phyloP scores from a whole-genome alignment of 805 yeast species.

The Kluyveromyces aestuarii region DNA sequence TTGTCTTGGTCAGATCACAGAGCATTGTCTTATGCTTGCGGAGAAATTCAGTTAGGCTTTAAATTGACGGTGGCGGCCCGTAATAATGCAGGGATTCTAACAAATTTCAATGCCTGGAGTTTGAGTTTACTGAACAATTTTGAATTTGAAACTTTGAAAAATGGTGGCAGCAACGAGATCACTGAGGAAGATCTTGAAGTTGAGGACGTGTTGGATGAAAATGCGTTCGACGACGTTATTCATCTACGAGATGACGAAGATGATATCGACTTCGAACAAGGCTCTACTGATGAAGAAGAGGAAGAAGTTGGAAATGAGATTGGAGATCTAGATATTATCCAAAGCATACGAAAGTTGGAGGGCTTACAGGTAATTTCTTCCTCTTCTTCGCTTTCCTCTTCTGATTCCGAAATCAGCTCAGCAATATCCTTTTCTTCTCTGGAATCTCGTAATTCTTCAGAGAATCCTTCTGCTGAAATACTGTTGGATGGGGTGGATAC shows the following conservation, averaged over 20 bases:
- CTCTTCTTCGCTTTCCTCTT: not conserved
- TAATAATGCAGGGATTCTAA: not conserved
- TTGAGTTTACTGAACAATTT: not conserved
- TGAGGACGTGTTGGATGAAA: not conserved
- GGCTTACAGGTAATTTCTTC: not conserved
- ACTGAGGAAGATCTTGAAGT: not conserved
- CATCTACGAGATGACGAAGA: not conserved
- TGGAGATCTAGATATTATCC: constrained; percentile 4
- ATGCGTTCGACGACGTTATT: not conserved
- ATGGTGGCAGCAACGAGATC: not conserved
- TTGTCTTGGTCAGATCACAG: constrained; percentile 7
- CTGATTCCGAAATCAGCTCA: not conserved
- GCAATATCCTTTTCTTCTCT: not conserved
- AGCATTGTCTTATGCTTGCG: constrained; percentile 4
- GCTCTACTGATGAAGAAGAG: constrained; percentile 9
- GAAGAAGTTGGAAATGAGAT: constrained; percentile 4
- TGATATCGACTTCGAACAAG: constrained; percentile 4
- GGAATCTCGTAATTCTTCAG: not conserved
- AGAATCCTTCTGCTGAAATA: not conserved
- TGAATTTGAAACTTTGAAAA: not conserved
- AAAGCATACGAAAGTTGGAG: constrained; percentile 2
- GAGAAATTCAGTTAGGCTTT: constrained; percentile 19
- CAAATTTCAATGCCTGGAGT: not conserved
- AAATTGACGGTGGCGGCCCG: not conserved
- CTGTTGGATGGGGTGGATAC: too few relatives aligned